A percentile compares a stretch with the other conserved stretches of the same genome.
These are phyloP conservation scores for Neocucurbitaria cava DNA, from an alignment of 2,329 filamentous ascomycete genomes.

Conservation along the genomic window DNA sequence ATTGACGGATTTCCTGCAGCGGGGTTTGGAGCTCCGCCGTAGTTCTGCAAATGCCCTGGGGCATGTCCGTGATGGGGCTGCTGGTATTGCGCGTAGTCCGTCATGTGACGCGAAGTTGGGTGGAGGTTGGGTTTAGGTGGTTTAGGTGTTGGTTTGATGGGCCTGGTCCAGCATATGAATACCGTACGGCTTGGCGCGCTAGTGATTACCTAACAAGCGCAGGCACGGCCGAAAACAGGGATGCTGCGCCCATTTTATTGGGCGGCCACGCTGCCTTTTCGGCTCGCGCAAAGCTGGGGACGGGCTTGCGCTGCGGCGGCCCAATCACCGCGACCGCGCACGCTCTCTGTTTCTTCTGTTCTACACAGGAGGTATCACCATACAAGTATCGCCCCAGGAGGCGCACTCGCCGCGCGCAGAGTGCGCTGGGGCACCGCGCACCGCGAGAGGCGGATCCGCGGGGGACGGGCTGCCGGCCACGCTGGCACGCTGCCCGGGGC, in stretches of 20 bases:
- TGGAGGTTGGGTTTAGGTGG: no score
- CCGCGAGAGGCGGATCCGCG: background rate
- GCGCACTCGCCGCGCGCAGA: background rate
- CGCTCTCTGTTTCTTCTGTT: constrained; percentile 3
- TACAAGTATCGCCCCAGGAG: background rate
- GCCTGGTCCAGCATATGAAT: no score
- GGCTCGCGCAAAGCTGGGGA: background rate
- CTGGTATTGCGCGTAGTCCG: constrained; percentile 59
- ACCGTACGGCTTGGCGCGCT: no score
- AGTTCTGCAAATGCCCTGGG: constrained; percentile 50
- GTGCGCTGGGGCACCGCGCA: background rate
- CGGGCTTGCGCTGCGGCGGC: background rate
- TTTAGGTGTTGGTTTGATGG: no score
- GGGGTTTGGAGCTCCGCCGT: constrained; percentile 46
- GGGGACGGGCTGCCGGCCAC: background rate
- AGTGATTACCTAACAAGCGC: no score
- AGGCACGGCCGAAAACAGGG: constrained; percentile 19
- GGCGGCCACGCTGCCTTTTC: constrained; percentile 18
- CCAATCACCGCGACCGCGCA: constrained; percentile 3
- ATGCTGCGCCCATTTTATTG: constrained; percentile 23
- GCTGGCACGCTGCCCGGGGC: background rate
- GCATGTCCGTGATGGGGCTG: constrained; percentile 55
- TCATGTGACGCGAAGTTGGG: no score
- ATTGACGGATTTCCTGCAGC: constrained; percentile 58
- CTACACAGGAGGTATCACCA: no score